Percentiles rank a stretch among this genome's conserved stretches.
These are phyloP conservation scores for Lyophyllum decastes DNA, from an alignment of 768 basidiomycete genomes.

Conservation along the genomic window DNA sequence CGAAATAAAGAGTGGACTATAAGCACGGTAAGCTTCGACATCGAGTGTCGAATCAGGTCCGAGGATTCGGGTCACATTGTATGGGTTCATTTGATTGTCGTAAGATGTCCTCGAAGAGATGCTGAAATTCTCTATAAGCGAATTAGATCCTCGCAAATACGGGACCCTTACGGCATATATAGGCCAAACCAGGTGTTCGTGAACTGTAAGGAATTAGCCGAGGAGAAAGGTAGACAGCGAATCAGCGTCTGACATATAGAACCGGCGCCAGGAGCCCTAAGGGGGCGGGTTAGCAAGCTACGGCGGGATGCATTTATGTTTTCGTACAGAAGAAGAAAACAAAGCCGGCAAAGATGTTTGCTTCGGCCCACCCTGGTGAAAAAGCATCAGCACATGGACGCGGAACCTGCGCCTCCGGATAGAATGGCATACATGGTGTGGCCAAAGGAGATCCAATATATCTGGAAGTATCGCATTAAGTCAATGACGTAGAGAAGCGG, in stretches of 20 bases:
- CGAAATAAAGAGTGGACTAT: conserved; percentile 65
- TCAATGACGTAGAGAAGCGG: not conserved
- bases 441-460: conserved; percentile 56
- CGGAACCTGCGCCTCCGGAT: too few relatives aligned
- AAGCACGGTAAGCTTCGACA: conserved; percentile 50
- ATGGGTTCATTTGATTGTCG: conserved; percentile 57
- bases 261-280: not conserved
- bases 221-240: not conserved
- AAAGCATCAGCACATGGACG: not conserved
- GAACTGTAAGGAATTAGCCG: conserved; percentile 35
- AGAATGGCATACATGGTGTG: conserved; percentile 34
- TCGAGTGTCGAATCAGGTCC: conserved; percentile 56
- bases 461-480: conserved; percentile 13
- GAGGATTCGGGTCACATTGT: conserved; percentile 61
- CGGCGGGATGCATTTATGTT: not conserved
- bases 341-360: conserved; percentile 64
- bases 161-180: conserved; percentile 54
- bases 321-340: conserved; percentile 64
- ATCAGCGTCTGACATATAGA: not conserved
- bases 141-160: not conserved
- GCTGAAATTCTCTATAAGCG: conserved; percentile 21
- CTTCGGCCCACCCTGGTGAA: conserved; percentile 67
- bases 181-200: conserved; percentile 62
- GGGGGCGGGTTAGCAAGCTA: not conserved
- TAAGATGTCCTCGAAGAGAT: conserved; percentile 66